These are phyloP conservation scores for Teratosphaeria epicoccoides DNA, from an alignment of 2,329 filamentous ascomycete species.

Conservation along the genomic window DNA sequence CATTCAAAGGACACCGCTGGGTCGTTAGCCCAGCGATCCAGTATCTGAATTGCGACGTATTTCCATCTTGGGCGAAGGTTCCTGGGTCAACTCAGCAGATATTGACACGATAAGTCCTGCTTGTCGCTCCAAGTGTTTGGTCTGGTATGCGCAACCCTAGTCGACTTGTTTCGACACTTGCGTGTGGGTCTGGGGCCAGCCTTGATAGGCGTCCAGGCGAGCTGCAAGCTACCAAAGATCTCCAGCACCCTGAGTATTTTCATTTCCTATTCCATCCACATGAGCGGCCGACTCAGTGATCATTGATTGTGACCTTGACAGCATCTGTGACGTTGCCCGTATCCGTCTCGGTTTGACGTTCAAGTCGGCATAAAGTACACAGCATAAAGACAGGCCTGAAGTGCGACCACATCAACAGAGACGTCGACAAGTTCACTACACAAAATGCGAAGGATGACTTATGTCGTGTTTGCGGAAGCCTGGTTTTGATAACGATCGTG, in stretches of 20 bases:
- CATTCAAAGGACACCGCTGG: not conserved
- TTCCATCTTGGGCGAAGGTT: not conserved
- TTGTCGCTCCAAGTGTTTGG: not conserved
- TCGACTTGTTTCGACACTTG: not conserved
- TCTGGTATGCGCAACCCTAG: not conserved
- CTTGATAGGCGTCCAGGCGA: not conserved
- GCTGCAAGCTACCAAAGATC: not conserved
- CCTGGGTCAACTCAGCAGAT: not conserved
- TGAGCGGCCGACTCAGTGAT: not conserved
- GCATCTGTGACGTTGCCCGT: not conserved
- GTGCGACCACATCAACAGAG: not conserved
- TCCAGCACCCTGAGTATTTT: not conserved
- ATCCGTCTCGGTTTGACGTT: not conserved
- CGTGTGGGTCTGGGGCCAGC: not conserved
- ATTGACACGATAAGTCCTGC: no score
- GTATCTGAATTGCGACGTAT: not conserved
- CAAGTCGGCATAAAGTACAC: not conserved
- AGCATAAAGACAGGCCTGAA: conserved; percentile 4
- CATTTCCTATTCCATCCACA: not conserved
- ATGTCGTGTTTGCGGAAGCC: conserved; percentile 2
- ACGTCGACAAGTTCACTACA: not conserved
- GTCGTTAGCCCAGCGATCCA: not conserved
- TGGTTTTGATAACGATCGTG: conserved; percentile 4
- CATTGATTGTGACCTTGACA: not conserved
- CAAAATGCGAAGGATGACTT: conserved; percentile 2